phyloP scores from a whole-genome alignment of 2,329 filamentous ascomycete genomes.

The Cordyceps javanica region DNA sequence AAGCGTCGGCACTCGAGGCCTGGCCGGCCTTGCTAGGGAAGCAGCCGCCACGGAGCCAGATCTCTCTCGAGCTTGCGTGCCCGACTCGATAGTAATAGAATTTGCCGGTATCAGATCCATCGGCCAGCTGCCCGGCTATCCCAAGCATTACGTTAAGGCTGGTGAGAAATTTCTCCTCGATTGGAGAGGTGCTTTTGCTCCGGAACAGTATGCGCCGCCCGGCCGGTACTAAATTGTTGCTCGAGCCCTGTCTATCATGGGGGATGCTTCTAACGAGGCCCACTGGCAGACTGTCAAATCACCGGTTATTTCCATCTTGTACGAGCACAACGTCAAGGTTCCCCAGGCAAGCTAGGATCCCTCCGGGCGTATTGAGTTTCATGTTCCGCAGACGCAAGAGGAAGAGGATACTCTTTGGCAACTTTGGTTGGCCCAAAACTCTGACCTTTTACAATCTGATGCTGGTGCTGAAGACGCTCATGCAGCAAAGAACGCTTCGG shows the following conservation, averaged over 20 bases:
- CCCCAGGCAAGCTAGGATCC: not conserved
- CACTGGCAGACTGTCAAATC: not conserved
- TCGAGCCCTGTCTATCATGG: conserved; percentile 7
- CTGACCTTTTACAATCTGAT: not conserved
- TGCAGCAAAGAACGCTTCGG: not conserved
- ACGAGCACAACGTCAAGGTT: not conserved
- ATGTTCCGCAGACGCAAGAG: not conserved
- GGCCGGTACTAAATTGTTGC: conserved; percentile 10
- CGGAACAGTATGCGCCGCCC: conserved; percentile 5
- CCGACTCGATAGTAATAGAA: not conserved
- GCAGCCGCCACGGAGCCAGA: not conserved
- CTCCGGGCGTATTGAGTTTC: not conserved
- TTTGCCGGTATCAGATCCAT: conserved; percentile 1
- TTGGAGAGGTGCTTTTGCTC: conserved; percentile 2
- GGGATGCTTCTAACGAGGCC: not conserved
- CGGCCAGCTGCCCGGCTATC: conserved; percentile 4
- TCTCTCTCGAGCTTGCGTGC: not conserved
- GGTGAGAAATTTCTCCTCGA: not conserved
- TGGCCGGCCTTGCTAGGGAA: not conserved
- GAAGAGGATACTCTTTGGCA: not conserved
- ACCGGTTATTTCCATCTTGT: not conserved
- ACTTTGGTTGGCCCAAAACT: not conserved
- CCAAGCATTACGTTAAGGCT: not conserved
- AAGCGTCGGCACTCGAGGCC: not conserved
- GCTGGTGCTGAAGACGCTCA: not conserved